Percentiles rank a stretch among this genome's conserved stretches.
Evolutionary conservation across 495 filamentous ascomycete species (phyloP).

Genomic region (Podospora bellae-mahoneyi): DNA sequence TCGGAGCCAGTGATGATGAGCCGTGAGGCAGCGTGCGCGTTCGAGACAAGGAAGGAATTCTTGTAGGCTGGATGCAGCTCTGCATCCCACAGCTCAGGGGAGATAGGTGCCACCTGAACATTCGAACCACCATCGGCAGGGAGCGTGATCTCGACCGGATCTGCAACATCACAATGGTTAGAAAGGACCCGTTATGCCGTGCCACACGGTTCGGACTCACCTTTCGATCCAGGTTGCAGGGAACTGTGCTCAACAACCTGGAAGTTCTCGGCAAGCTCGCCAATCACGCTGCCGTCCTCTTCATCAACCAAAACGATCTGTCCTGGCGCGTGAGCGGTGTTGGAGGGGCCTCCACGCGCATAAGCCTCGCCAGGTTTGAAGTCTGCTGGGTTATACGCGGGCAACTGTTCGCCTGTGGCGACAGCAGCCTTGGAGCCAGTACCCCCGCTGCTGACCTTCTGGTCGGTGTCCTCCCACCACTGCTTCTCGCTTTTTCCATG

Average conservation of each 20-base stretch:
- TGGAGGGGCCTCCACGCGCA: slow-evolving; percentile 50
- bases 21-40: slow-evolving; percentile 84
- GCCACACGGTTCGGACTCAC: slow-evolving; percentile 45
- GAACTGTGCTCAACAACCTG: slow-evolving; percentile 69
- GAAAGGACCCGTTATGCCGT: background rate
- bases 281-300: slow-evolving; percentile 91
- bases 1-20: slow-evolving; percentile 84
- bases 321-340: slow-evolving; percentile 44
- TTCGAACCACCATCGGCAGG: slow-evolving; percentile 66
- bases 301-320: slow-evolving; percentile 94
- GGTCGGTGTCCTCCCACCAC: slow-evolving; percentile 27
- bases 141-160: slow-evolving; percentile 86
- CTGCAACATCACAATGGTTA: slow-evolving; percentile 40
- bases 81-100: slow-evolving; percentile 74
- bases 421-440: slow-evolving; percentile 33
- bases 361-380: slow-evolving; percentile 80
- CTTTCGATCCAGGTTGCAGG: slow-evolving; percentile 81
- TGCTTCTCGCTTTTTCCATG: background rate
- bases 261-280: slow-evolving; percentile 81
- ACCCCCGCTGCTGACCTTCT: slow-evolving; percentile 32
- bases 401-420: slow-evolving; percentile 42
- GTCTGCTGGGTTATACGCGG: slow-evolving; percentile 74
- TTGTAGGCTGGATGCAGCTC: slow-evolving; percentile 86
- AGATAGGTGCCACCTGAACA: slow-evolving; percentile 71
- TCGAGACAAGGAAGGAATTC: slow-evolving; percentile 80